These are phyloP conservation scores for Medicago lupulina DNA, from an alignment of 306 rosid genomes.

Conservation along the genomic window DNA sequence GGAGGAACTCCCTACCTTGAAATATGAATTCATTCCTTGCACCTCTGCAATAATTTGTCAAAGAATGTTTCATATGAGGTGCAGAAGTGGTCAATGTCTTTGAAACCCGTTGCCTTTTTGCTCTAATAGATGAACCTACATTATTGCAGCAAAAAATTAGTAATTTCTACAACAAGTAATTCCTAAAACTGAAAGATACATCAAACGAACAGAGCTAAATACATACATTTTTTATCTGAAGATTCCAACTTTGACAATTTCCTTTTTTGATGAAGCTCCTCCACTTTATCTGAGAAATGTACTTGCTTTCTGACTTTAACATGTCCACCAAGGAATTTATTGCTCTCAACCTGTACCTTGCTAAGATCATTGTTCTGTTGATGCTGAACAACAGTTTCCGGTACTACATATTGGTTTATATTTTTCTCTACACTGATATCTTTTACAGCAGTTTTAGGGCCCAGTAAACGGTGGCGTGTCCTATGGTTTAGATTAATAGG, in stretches of 20 bases:
- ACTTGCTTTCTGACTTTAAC: conserved; percentile 61
- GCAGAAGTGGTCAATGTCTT: conserved; percentile 42
- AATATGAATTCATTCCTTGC: conserved; percentile 57
- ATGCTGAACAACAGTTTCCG: conserved; percentile 42
- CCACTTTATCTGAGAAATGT: conserved; percentile 63
- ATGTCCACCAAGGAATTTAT: conserved; percentile 42
- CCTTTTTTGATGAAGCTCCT: conserved; percentile 50
- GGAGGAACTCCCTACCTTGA: conserved; percentile 75
- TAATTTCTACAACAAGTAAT: conserved; percentile 6
- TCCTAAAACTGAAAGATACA: conserved; percentile 25
- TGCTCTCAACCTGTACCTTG: conserved; percentile 41
- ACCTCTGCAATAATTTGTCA: conserved; percentile 44
- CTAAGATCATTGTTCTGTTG: conserved; percentile 44
- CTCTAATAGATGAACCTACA: conserved; percentile 60
- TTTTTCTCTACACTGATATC: conserved; percentile 40
- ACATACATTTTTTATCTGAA: conserved; percentile 50
- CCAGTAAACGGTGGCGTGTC: conserved; percentile 42
- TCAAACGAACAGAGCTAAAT: conserved; percentile 10
- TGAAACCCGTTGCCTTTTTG: conserved; percentile 50
- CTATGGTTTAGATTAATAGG: conserved; percentile 51
- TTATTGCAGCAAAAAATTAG: conserved; percentile 40
- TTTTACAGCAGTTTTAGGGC: conserved; percentile 46
- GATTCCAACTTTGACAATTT: conserved; percentile 49
- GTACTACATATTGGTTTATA: conserved; percentile 34
- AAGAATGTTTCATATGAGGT: conserved; percentile 39